Conservation (phyloP, 306 rosid genomes). For the Fragaria nilgerrensis region DNA sequence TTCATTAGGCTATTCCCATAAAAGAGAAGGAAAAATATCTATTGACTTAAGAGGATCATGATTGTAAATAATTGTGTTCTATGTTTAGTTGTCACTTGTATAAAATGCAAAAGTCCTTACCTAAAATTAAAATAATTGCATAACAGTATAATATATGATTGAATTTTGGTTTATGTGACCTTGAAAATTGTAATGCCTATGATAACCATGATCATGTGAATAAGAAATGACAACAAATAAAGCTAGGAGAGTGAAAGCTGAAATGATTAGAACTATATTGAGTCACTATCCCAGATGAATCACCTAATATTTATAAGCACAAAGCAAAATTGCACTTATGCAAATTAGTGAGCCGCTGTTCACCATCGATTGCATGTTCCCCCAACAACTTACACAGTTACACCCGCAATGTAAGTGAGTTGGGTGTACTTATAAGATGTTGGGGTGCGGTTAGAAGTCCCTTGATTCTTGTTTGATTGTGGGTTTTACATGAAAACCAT, state of each 20-base stretch:
- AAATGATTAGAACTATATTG: conserved; percentile 7
- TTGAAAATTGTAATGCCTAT: conserved; percentile 26
- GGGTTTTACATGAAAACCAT: neutral
- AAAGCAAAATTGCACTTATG: neutral
- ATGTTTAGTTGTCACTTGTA: neutral
- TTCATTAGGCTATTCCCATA: neutral
- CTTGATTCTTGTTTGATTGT: neutral
- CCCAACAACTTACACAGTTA: neutral
- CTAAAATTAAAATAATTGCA: conserved; percentile 2
- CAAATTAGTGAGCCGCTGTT: conserved; percentile 1
- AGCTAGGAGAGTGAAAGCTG: neutral
- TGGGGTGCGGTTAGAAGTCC: neutral
- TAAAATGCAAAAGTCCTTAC: neutral
- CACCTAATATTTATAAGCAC: neutral
- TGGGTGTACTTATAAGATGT: neutral
- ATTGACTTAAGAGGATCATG: conserved; percentile 3
- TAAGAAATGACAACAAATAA: conserved; percentile 28
- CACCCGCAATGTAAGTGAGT: neutral
- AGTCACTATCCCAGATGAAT: neutral
- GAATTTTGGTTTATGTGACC: conserved; percentile 30
- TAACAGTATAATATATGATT: conserved; percentile 25
- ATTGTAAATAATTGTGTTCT: neutral
- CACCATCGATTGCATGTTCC: neutral
- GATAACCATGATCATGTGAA: conserved; percentile 25
- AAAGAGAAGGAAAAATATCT: neutral